Conservation (phyloP, 345 rosid genomes). For the Syzygium jambos region DNA sequence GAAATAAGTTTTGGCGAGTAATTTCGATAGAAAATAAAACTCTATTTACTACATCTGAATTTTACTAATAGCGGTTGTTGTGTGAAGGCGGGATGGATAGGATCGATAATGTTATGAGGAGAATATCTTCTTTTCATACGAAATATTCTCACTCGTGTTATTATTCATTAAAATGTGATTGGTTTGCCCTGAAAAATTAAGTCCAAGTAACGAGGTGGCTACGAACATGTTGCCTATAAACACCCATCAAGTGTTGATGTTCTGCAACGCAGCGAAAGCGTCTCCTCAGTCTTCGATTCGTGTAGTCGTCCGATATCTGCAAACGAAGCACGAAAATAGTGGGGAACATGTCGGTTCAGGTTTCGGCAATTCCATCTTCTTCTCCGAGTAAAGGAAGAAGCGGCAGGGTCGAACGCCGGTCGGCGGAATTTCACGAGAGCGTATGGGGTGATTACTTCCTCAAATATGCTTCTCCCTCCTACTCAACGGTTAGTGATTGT, state of each 20-base stretch:
- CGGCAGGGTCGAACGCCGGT: neutral
- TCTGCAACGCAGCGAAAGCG: neutral
- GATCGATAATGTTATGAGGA: neutral
- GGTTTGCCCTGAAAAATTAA: neutral
- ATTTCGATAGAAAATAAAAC: neutral
- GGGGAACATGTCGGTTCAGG: neutral
- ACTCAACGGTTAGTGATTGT: neutral
- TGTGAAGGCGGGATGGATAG: neutral
- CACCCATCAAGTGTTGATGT: neutral
- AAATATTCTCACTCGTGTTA: neutral
- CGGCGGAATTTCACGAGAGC: neutral
- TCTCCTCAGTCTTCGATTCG: neutral
- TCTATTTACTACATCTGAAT: neutral
- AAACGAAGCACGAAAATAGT: neutral
- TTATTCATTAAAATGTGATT: neutral
- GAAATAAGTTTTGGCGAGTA: no score
- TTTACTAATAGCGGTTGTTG: neutral
- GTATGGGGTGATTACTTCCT: conserved; percentile 20
- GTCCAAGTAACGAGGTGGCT: neutral
- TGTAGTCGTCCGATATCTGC: neutral
- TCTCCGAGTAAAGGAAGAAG: neutral
- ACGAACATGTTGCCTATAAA: neutral
- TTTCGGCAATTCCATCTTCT: neutral
- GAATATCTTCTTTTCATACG: neutral
- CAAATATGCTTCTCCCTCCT: neutral